A percentile compares a stretch with the other conserved stretches of the same genome.
These are phyloP conservation scores for Melanogaster broomeanus DNA, from an alignment of 768 basidiomycete genomes.

Conservation along the genomic window DNA sequence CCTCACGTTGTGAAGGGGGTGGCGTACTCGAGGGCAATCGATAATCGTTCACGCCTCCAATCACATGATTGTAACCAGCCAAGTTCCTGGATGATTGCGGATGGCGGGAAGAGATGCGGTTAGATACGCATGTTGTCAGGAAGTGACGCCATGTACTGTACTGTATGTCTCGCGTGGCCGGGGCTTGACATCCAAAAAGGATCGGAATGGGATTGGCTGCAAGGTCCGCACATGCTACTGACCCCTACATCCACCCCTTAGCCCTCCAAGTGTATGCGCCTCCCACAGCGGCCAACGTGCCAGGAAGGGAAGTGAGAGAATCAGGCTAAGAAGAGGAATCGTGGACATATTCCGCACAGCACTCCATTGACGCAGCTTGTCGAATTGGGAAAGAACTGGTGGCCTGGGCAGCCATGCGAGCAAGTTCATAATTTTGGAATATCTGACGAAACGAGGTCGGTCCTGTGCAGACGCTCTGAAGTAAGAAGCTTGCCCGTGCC, in stretches of 20 bases:
- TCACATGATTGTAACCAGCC: neutral
- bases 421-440: neutral
- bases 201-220: neutral
- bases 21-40: constrained; percentile 18
- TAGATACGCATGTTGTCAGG: neutral
- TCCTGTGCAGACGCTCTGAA: neutral
- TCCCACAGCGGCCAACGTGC: constrained; percentile 8
- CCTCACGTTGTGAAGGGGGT: constrained; percentile 9
- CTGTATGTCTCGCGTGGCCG: constrained; percentile 1
- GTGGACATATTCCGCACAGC: constrained; percentile 16
- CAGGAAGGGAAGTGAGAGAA: neutral
- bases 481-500: constrained; percentile 4
- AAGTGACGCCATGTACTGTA: constrained; percentile 8
- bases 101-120: constrained; percentile 8
- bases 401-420: neutral
- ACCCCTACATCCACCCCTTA: constrained; percentile 9
- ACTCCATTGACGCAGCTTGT: constrained; percentile 12
- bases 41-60: constrained; percentile 4
- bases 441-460: constrained; percentile 10
- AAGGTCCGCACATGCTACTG: constrained; percentile 1
- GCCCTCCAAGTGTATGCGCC: constrained; percentile 11
- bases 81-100: constrained; percentile 19
- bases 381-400: constrained; percentile 17
- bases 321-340: constrained; percentile 13
- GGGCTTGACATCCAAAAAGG: neutral